Evolutionary conservation across 2,329 filamentous ascomycete species (phyloP), one percentile per base, ranked within the genome.

Genomic region (Trichoderma aggressivum): DNA sequence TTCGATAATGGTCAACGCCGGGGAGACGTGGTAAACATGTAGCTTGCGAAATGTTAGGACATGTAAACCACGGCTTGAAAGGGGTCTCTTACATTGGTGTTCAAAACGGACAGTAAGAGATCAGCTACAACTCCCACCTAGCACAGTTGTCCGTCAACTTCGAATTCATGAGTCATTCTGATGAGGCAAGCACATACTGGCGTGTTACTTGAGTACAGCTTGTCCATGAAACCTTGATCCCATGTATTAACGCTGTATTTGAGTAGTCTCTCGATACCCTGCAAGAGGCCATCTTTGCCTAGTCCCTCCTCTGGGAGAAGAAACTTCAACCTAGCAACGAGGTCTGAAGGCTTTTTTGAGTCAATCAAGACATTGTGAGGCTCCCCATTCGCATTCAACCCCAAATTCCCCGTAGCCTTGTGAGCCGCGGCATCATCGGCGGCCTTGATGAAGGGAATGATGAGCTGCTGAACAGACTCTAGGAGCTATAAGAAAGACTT

Each of bases 201-300:
- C 78, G 96, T 96, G 50, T 93, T 97, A 74, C 91, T 91, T n/a
- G 92, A 89, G 81, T 98, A 98, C 21, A 98, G 85, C 83, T 99
- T 98, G 82, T 98, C 94, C 78, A 98, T 83, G 81, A 98, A 99
- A 12, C 95, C 95, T 81, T 97, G 94, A 78, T 97, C 92, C 93
- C 94, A 98, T n/a, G 95, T 98, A 82, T 99, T 99, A 78, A 98
- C 95, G 77, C 92, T 96, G 81, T 97, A 94, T 74, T 88, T 86
- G 55, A 98, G 85, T 24, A 98, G 86, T 72, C 90, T 87, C 74
- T 89, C 84, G 59, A 97, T 86, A 3, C 89, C 88, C 39, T 89
- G 86, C 32, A 97, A 83, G 36, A 98, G 83, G 0, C 94, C 95
- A 56, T 92, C 88, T 75, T 92, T 92, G 1, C 90, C 91, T 73